Evolutionary conservation across 371 early-diverging fungal species (phyloP), one percentile per base, ranked within the genome.

Genomic region (Lichtheimia ramosa): DNA sequence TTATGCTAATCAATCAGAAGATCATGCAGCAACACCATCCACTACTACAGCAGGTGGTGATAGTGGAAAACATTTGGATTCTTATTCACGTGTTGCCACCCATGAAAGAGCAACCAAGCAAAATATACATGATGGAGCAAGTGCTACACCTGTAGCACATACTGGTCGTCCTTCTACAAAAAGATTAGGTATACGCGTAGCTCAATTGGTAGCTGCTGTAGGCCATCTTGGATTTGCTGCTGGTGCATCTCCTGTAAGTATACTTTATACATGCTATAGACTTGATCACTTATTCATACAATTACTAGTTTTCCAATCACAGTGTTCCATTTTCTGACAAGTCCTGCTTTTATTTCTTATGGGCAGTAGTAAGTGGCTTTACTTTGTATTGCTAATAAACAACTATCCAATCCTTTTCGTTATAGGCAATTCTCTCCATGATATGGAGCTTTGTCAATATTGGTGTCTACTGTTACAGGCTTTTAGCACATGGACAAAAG

Each of bases 221-320:
- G 81, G 81, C 8, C 69, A 71, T 46, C 56, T 80, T 24, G 81
- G 81, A 6, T 80, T 80, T 67, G 73, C 75, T 27, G 81, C 74
- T 10, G 77, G 81, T 27, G 81, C 81, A 5, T 70, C 72, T 1
- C 75, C 81, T 1, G 81, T 80, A 73, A 77, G 70, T 43, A 20
- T 3, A 50, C 51, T 2, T 0, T 25, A 15, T 49, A 8, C 10
- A 14, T 48, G 15, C 43, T 43, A 2, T n/a, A 43, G 0, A 3
- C n/a, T n/a, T n/a, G n/a, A n/a, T 46, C 46, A 46, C 46, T 18
- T 16, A 46, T 6, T 18, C 27, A 46, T 21, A 46, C 34, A n/a
- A n/a, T n/a, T 1, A 46, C 14, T 64, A 75, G 75, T 71, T 59
- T 34, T 71, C 75, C 48, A 60, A 64, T n/a, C 54, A 68, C 13